Evolutionary conservation across 805 yeast species (phyloP).

Genomic region (Sugiyamaella marilandica): DNA sequence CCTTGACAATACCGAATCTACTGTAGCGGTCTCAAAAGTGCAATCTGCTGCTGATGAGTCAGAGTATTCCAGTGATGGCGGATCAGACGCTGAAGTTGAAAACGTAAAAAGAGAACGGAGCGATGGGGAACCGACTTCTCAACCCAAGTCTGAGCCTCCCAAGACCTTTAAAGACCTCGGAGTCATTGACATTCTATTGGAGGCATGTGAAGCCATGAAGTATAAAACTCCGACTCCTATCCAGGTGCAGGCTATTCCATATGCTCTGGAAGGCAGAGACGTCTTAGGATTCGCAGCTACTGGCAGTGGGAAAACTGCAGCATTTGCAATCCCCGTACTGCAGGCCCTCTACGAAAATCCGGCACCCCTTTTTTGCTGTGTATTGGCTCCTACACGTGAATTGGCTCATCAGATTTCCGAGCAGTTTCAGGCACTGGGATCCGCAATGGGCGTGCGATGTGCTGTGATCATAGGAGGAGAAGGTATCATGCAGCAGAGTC

Average conservation of each 20-base stretch:
- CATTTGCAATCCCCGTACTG: slow-evolving; percentile 92
- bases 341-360: slow-evolving; percentile 89
- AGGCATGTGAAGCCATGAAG: slow-evolving; percentile 70
- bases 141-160: slow-evolving; percentile 2
- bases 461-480: slow-evolving; percentile 94
- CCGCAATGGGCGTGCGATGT: slow-evolving; percentile 86
- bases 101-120: background rate
- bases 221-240: slow-evolving; percentile 87
- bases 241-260: slow-evolving; percentile 86
- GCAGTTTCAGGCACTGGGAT: slow-evolving; percentile 90
- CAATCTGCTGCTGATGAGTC: background rate
- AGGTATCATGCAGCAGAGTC: slow-evolving; percentile 97
- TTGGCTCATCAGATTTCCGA: slow-evolving; percentile 66
- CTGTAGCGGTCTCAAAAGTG: background rate
- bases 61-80: no score
- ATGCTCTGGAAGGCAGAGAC: slow-evolving; percentile 85
- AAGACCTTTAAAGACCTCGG: slow-evolving; percentile 33
- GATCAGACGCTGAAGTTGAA: no score
- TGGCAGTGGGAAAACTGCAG: slow-evolving; percentile 98
- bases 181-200: slow-evolving; percentile 46
- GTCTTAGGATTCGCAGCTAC: slow-evolving; percentile 96
- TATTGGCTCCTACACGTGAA: slow-evolving; percentile 69
- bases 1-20: background rate
- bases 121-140: background rate
- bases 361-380: slow-evolving; percentile 81